These are phyloP conservation scores for Copromyces sp. DNA, from an alignment of 495 filamentous ascomycete species.

Conservation along the genomic window DNA sequence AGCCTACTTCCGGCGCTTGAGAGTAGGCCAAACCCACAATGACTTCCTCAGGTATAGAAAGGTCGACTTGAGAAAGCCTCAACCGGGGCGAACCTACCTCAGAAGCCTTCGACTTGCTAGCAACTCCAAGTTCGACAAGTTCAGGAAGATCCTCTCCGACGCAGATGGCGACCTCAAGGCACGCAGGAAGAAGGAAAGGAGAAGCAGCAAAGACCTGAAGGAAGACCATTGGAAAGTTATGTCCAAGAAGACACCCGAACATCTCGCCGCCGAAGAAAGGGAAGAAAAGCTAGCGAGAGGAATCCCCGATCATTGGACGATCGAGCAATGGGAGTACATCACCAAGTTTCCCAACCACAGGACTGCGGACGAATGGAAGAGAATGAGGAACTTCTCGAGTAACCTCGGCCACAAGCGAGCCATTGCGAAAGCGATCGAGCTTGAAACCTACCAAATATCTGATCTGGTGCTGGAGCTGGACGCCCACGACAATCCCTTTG, in stretches of 20 bases:
- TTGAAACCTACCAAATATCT: constrained; percentile 7
- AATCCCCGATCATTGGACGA: not conserved
- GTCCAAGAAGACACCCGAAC: not conserved
- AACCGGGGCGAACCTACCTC: not conserved
- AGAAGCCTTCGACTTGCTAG: not conserved
- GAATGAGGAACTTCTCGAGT: not conserved
- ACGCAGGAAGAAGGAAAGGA: not conserved
- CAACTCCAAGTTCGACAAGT: not conserved
- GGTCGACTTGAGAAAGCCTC: not conserved
- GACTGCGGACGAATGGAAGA: not conserved
- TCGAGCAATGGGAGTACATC: not conserved
- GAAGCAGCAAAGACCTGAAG: not conserved
- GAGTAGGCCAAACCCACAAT: not conserved
- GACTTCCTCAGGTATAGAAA: not conserved
- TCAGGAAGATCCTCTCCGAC: not conserved
- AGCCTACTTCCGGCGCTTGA: not conserved
- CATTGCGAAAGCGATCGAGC: not conserved
- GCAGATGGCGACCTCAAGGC: not conserved
- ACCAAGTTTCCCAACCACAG: not conserved
- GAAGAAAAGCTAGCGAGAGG: not conserved
- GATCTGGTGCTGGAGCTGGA: constrained; percentile 20
- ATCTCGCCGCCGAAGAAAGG: not conserved
- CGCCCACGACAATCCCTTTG: constrained; percentile 12
- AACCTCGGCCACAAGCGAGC: not conserved
- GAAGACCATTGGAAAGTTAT: not conserved